Evolutionary conservation across 179 eudicot species (phyloP).

Genomic region (Heliamphora pulchella): DNA sequence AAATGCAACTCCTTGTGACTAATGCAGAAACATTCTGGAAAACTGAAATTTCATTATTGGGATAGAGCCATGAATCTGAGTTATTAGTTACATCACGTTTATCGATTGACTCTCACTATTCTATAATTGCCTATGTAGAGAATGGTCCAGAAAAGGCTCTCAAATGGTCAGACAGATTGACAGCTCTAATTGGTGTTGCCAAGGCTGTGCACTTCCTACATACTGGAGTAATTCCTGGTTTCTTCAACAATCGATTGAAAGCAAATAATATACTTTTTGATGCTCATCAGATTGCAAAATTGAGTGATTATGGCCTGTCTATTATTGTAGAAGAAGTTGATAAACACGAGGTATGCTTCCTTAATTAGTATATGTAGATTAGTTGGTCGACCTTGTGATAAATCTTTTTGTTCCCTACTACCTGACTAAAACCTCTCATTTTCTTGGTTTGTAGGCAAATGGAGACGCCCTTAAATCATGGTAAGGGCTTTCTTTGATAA

Average conservation of each 20-base stretch:
- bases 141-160: constrained; percentile 32
- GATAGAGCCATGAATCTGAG: not conserved
- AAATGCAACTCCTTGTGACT: no score
- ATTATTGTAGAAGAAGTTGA: constrained; percentile 54
- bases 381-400: not conserved
- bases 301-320: constrained; percentile 82
- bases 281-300: constrained; percentile 64
- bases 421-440: constrained; percentile 11
- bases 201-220: constrained; percentile 94
- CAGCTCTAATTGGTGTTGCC: constrained; percentile 64
- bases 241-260: constrained; percentile 67
- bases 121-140: constrained; percentile 28
- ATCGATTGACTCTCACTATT: not conserved
- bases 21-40: not conserved
- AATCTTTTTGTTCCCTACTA: not conserved
- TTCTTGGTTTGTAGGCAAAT: constrained; percentile 35
- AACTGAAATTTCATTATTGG: not conserved
- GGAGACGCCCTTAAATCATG: constrained; percentile 40
- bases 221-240: constrained; percentile 78
- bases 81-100: no score
- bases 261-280: constrained; percentile 61
- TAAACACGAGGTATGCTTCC: constrained; percentile 32
- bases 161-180: constrained; percentile 78
- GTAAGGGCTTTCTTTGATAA: constrained; percentile 30
- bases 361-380: not conserved